A percentile compares a stretch with the other conserved stretches of the same genome.
phyloP scores from a whole-genome alignment of 2,329 filamentous ascomycete genomes.

The Penicillium sp. region DNA sequence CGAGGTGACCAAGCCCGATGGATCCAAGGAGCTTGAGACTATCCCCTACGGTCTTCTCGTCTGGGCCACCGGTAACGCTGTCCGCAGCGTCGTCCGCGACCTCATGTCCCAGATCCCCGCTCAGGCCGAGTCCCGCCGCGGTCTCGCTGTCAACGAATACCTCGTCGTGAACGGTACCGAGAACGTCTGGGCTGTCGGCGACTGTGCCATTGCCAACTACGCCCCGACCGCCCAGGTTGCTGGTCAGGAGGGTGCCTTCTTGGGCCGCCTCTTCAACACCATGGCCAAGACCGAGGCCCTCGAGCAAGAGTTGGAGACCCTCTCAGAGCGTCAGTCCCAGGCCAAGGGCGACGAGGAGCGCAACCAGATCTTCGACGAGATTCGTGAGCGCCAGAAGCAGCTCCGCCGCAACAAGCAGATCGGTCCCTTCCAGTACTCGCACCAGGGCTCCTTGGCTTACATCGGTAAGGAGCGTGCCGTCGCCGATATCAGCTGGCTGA shows the following conservation, averaged over 20 bases:
- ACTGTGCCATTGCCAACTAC: slow-evolving; percentile 96
- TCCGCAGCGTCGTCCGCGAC: slow-evolving; percentile 85
- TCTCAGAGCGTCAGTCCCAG: slow-evolving; percentile 65
- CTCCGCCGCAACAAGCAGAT: slow-evolving; percentile 88
- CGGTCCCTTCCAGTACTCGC: slow-evolving; percentile 97
- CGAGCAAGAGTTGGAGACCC: slow-evolving; percentile 69
- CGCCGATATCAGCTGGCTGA: slow-evolving; percentile 95
- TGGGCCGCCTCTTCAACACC: slow-evolving; percentile 95
- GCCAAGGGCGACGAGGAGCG: slow-evolving; percentile 62
- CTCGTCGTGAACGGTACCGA: slow-evolving; percentile 95
- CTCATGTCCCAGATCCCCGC: slow-evolving; percentile 89
- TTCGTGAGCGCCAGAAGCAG: slow-evolving; percentile 82
- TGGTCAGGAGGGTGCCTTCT: slow-evolving; percentile 90
- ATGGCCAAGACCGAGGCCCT: slow-evolving; percentile 92
- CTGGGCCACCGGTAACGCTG: slow-evolving; percentile 95
- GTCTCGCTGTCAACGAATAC: slow-evolving; percentile 96
- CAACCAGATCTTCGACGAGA: slow-evolving; percentile 65
- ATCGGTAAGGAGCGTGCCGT: slow-evolving; percentile 98
- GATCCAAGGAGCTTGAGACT: slow-evolving; percentile 73
- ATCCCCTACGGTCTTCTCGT: slow-evolving; percentile 95
- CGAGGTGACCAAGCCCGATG: slow-evolving; percentile 75
- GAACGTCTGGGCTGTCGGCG: slow-evolving; percentile 96
- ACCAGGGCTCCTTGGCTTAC: slow-evolving; percentile 95
- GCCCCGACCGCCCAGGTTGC: slow-evolving; percentile 97
- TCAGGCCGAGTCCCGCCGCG: slow-evolving; percentile 91